Conservation (phyloP, 306 rosid species). For the Castanea mollissima region DNA sequence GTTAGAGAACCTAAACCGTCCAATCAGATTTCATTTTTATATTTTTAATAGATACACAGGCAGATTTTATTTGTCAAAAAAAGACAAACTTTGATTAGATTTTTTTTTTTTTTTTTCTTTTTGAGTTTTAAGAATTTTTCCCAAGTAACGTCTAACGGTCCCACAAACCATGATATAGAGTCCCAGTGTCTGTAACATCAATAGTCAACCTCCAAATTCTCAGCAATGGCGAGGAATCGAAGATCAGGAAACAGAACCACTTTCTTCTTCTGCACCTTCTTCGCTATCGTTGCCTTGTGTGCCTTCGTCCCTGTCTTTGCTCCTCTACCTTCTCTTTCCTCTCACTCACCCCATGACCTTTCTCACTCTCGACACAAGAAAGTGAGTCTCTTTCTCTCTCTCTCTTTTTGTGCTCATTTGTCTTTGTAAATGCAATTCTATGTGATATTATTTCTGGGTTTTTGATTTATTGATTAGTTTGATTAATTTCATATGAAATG, state of each 20-base stretch:
- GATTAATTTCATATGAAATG: background rate
- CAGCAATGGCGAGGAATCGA: constrained; percentile 5
- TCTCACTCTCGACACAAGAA: background rate
- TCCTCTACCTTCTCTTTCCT: constrained; percentile 5
- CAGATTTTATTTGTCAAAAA: no score
- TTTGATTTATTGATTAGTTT: background rate
- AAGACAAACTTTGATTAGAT: no score
- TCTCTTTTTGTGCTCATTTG: background rate
- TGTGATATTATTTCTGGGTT: background rate
- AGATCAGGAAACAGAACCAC: background rate
- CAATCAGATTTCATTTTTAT: no score
- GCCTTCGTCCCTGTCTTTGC: constrained; percentile 5
- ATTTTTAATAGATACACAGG: no score
- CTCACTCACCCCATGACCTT: background rate
- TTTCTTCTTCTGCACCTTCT: background rate
- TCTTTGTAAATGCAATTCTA: background rate
- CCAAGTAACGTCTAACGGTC: no score
- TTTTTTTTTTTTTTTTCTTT: no score
- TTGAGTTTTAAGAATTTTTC: no score
- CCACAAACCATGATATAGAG: background rate
- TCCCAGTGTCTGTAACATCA: background rate
- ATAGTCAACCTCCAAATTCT: background rate
- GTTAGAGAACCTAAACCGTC: no score
- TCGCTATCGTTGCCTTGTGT: background rate
- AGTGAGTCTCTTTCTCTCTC: background rate